These are phyloP conservation scores for Naegleria lovaniensis DNA, from an alignment of 208 protist genomes.

Conservation along the genomic window DNA sequence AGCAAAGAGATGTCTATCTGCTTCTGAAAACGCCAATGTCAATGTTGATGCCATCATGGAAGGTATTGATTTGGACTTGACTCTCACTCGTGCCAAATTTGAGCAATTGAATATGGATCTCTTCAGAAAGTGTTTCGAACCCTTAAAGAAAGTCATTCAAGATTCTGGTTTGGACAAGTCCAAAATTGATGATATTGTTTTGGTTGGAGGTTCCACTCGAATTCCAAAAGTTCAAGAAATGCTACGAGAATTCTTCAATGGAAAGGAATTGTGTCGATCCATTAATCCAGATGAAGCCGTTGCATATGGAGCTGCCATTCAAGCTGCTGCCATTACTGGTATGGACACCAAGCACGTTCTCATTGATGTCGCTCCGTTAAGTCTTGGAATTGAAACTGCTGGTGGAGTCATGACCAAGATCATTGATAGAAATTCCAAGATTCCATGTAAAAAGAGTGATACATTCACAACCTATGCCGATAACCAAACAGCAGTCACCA, in stretches of 20 bases:
- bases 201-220: constrained; percentile 63
- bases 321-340: constrained; percentile 62
- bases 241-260: constrained; percentile 56
- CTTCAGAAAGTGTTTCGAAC: constrained; percentile 38
- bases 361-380: constrained; percentile 62
- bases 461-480: constrained; percentile 74
- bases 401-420: constrained; percentile 88
- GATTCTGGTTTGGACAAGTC: constrained; percentile 56
- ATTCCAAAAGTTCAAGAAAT: constrained; percentile 84
- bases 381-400: constrained; percentile 65
- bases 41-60: constrained; percentile 82
- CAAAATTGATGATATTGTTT: constrained; percentile 54
- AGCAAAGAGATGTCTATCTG: constrained; percentile 79
- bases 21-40: constrained; percentile 53
- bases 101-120: constrained; percentile 62
- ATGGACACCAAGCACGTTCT: constrained; percentile 38
- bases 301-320: constrained; percentile 63
- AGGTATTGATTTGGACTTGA: constrained; percentile 79
- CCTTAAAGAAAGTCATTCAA: constrained; percentile 41
- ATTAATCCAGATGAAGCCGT: constrained; percentile 51
- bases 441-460: constrained; percentile 69
- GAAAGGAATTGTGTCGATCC: constrained; percentile 39
- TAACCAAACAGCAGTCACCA: constrained; percentile 75
- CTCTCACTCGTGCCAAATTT: constrained; percentile 78
- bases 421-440: constrained; percentile 73